Conservation (phyloP, 2,329 filamentous ascomycete species). For the Colletotrichum zoysiae region DNA sequence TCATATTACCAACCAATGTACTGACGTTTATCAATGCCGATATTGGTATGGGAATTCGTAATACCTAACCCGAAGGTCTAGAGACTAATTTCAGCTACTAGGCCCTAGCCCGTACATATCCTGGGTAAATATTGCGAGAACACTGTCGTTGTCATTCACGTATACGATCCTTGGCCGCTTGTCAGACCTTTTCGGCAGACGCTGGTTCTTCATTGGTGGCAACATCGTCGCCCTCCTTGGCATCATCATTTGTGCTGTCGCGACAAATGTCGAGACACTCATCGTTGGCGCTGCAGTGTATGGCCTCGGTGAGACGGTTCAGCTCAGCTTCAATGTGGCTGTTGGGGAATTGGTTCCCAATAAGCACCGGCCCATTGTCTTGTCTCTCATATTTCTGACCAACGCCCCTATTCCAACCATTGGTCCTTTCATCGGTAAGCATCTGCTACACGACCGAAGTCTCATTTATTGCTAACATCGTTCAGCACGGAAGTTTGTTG, state of each 20-base stretch:
- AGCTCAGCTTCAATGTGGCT: constrained; percentile 54
- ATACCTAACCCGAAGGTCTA: too few species aligned
- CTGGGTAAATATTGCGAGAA: constrained; percentile 50
- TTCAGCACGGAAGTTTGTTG: constrained; percentile 51
- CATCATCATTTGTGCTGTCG: constrained; percentile 52
- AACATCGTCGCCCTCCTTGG: constrained; percentile 53
- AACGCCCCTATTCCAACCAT: constrained; percentile 52
- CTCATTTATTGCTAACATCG: neutral
- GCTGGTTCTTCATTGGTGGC: constrained; percentile 57
- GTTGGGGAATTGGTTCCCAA: constrained; percentile 58
- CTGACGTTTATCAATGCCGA: constrained; percentile 51
- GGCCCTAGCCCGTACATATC: constrained; percentile 41
- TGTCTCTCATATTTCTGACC: constrained; percentile 51
- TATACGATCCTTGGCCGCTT: constrained; percentile 52
- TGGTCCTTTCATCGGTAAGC: constrained; percentile 51
- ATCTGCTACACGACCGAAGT: accelerated
- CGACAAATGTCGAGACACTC: constrained; percentile 51
- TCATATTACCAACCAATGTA: constrained; percentile 53
- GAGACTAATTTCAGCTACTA: neutral
- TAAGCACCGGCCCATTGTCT: constrained; percentile 54
- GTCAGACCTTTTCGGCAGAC: constrained; percentile 55
- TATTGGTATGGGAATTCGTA: constrained; percentile 44
- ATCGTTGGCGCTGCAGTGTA: constrained; percentile 53
- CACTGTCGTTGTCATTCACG: constrained; percentile 49
- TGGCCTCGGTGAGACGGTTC: constrained; percentile 53